phyloP scores from a whole-genome alignment of 2,329 filamentous ascomycete genomes.

The Phialophora tarda region DNA sequence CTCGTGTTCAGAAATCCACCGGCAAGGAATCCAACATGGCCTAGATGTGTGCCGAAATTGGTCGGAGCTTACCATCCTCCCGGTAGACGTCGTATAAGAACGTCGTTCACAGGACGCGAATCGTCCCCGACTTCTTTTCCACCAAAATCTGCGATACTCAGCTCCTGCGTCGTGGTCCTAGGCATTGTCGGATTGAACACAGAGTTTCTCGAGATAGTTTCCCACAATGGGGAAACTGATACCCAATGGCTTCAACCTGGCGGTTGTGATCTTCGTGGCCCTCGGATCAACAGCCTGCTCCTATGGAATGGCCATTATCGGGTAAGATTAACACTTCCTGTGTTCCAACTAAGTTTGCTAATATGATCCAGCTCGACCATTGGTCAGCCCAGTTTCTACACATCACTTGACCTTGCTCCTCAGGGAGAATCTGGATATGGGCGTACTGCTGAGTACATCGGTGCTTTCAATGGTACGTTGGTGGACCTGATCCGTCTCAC shows the following conservation, averaged over 20 bases:
- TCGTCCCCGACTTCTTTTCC: not conserved
- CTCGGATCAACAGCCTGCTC: slow-evolving; percentile 45
- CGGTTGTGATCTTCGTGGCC: slow-evolving; percentile 45
- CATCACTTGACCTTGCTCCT: slow-evolving; percentile 49
- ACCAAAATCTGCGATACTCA: not conserved
- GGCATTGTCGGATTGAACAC: not conserved
- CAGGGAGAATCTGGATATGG: slow-evolving; percentile 49
- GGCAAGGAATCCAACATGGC: not conserved
- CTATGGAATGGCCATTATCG: slow-evolving; percentile 48
- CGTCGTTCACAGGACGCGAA: not conserved
- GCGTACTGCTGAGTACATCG: slow-evolving; percentile 52
- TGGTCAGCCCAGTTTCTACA: slow-evolving; percentile 55
- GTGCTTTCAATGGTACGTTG: slow-evolving; percentile 50
- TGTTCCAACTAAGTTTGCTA: not conserved
- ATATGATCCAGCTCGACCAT: slow-evolving; percentile 43
- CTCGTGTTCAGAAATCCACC: slow-evolving; percentile 1
- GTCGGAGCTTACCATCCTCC: slow-evolving; percentile 11
- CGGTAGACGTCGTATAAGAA: not conserved
- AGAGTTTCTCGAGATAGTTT: not conserved
- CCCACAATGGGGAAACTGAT: slow-evolving; percentile 37
- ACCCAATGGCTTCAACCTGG: slow-evolving; percentile 45
- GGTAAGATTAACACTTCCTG: slow-evolving; percentile 34
- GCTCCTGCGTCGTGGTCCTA: not conserved
- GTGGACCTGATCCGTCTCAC: not conserved
- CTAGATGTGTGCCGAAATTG: slow-evolving; percentile 2